Evolutionary conservation across 2,329 filamentous ascomycete species (phyloP).

Genomic region (Aureobasidium pullulans): DNA sequence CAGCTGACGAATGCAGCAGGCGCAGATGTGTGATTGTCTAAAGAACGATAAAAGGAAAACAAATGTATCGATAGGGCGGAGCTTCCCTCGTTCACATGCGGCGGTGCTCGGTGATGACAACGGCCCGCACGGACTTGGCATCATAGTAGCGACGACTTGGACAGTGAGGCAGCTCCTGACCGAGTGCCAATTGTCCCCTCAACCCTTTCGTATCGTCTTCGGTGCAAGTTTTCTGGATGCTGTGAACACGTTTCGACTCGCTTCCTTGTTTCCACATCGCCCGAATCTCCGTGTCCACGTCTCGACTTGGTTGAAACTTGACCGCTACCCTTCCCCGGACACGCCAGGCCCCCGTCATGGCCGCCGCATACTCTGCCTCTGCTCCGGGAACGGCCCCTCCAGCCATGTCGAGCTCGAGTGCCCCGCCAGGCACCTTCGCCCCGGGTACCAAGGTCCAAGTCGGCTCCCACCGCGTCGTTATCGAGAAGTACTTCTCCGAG

Average conservation of each 20-base stretch:
- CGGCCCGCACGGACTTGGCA: conserved; percentile 4
- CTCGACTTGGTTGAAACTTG: neutral
- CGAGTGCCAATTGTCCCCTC: neutral
- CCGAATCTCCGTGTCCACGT: neutral
- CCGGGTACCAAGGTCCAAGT: conserved; percentile 96
- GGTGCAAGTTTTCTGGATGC: neutral
- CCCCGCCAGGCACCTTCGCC: conserved; percentile 67
- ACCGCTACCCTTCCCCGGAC: conserved; percentile 10
- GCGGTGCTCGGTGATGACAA: neutral
- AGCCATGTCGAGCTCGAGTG: conserved; percentile 18
- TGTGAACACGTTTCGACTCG: neutral
- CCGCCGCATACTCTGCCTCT: conserved; percentile 8
- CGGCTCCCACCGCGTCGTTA: conserved; percentile 82
- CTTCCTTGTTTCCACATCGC: neutral
- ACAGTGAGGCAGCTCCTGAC: neutral
- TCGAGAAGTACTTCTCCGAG: conserved; percentile 96
- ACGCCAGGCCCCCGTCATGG: conserved; percentile 3
- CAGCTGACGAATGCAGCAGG: neutral
- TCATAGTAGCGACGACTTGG: neutral
- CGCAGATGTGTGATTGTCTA: neutral
- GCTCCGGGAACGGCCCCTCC: neutral
- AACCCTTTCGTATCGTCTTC: neutral
- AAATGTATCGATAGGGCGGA: neutral
- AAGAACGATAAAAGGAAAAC: neutral
- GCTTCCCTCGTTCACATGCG: neutral